Conservation (phyloP, 2,329 filamentous ascomycete species). For the Allantophomopsis cytisporea region DNA sequence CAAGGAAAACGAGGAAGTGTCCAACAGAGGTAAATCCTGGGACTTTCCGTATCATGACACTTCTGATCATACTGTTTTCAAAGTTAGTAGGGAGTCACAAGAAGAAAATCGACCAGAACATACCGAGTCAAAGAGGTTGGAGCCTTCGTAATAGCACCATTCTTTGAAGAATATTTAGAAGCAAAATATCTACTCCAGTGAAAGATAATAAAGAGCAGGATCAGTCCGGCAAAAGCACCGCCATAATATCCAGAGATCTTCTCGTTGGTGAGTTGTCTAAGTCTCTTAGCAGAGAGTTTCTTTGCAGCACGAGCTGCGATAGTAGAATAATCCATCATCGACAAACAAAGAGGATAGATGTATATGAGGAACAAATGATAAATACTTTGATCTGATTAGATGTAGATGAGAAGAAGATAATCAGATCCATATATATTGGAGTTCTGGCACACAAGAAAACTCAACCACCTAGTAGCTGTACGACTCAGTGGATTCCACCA, state of each 20-base stretch:
- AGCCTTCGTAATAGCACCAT: neutral
- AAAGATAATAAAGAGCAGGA: slow-evolving; percentile 5
- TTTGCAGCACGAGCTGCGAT: too few relatives aligned
- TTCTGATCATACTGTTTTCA: neutral
- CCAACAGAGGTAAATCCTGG: slow-evolving; percentile 24
- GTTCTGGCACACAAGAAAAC: too few relatives aligned
- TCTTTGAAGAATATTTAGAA: neutral
- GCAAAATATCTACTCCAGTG: slow-evolving; percentile 5
- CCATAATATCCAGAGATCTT: slow-evolving; percentile 5
- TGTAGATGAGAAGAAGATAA: too few relatives aligned
- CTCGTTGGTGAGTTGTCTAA: slow-evolving; percentile 1
- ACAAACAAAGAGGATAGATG: too few relatives aligned
- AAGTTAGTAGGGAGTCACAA: too few relatives aligned
- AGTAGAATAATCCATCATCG: too few relatives aligned
- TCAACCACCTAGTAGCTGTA: too few relatives aligned
- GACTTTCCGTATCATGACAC: slow-evolving; percentile 8
- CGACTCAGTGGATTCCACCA: too few relatives aligned
- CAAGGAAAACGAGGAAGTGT: slow-evolving; percentile 20
- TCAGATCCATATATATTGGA: too few relatives aligned
- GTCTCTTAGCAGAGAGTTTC: neutral
- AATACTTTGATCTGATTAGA: too few relatives aligned
- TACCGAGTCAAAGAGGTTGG: neutral
- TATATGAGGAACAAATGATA: too few relatives aligned
- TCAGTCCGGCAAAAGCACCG: slow-evolving; percentile 5
- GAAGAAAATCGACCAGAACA: neutral